Evolutionary conservation across 2,329 filamentous ascomycete genomes (phyloP), one percentile per base, ranked within the genome.

Genomic region (Diaporthe amygdali): DNA sequence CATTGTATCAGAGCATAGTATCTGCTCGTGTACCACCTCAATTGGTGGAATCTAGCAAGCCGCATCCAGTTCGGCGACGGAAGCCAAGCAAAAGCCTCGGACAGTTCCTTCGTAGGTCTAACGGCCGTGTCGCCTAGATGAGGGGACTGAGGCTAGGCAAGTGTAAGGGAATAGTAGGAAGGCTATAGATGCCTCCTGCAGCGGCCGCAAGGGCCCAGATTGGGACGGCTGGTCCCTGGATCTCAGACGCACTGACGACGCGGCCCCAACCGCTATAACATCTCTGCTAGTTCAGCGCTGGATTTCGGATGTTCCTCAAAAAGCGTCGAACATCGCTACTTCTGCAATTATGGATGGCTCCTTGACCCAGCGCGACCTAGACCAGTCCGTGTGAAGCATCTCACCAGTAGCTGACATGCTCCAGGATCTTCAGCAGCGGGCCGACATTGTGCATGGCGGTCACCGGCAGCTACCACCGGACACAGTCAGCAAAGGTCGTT

Each of bases 41-140:
- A 52, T 67, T 68, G 64, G 69, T 61, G 46, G 54, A 71, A 59
- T 54, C 46, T 46, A 32, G 30, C 66, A 44, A 39, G 64, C 63
- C 64, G 30, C 54, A 44, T 51, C 37, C 39, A 51, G 20, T 54
- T 67, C 46, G 64, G 66, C 63, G 54, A 63, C 69, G 46, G 63
- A 52, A 54, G 44, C 63, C 52, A 51, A 55, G 63, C 54, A 55
- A 59, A 22, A 37, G 44, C 41, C 63, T 61, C 27, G 27, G 34
- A 47, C 39, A 32, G 37, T 9, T 59, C 30, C n/a, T 39, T 46
- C 37, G 20, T 27, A 32, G 51, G 37, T 22, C 27, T 30, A 34
- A 47, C 39, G n/a, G 52, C 41, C 25, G 39, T 46, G 25, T 49
- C 66, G 66, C 46, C 44, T 59, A 68, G 52, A 68, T 32, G 30